phyloP scores from a whole-genome alignment of 176 grass and related monocot genomes.

The Carex littledalei region DNA sequence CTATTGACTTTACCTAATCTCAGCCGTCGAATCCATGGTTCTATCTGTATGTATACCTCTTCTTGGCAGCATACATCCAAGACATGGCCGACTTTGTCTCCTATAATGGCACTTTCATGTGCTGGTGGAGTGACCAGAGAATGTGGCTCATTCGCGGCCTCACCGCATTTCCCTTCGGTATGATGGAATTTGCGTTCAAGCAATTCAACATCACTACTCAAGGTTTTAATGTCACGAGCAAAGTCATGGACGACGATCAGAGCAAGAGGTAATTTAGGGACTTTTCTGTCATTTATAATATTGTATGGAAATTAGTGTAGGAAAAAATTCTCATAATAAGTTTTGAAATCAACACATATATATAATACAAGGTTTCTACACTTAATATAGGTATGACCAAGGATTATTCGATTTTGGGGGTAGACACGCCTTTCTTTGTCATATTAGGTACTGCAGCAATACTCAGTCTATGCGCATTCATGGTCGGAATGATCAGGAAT shows the following conservation, averaged over 20 bases:
- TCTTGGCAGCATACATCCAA: constrained; percentile 29
- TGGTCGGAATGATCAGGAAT: constrained; percentile 16
- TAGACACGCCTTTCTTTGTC: constrained; percentile 35
- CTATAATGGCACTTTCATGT: constrained; percentile 1
- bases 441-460: constrained; percentile 4
- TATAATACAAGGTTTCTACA: neutral
- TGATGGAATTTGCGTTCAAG: constrained; percentile 7
- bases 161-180: neutral
- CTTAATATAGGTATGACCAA: constrained; percentile 19
- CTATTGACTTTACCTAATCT: neutral
- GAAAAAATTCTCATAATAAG: neutral
- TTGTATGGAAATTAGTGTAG: no score
- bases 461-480: constrained; percentile 28
- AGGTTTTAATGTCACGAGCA: constrained; percentile 35
- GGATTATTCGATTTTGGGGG: constrained; percentile 27
- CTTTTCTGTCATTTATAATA: neutral
- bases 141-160: constrained; percentile 19
- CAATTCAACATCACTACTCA: constrained; percentile 16
- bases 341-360: neutral
- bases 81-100: constrained; percentile 30
- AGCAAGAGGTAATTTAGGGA: neutral
- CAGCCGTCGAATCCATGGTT: constrained; percentile 39
- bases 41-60: constrained; percentile 45
- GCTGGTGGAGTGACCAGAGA: constrained; percentile 20
- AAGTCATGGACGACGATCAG: constrained; percentile 32